Evolutionary conservation across 179 eudicot genomes (phyloP).

Genomic region (Gypsophila paniculata): DNA sequence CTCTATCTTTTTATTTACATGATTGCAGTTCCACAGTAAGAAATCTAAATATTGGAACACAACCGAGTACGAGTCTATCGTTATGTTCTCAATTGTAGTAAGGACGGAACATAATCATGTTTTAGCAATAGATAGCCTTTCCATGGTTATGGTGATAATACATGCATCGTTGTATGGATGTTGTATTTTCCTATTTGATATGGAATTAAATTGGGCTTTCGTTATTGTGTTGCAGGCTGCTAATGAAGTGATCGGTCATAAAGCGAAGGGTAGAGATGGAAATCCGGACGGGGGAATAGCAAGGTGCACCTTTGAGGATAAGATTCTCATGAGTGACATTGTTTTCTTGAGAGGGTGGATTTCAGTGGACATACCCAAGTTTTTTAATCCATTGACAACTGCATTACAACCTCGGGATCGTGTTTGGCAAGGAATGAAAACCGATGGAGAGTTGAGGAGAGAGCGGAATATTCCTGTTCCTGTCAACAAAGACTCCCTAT

Average conservation of each 20-base stretch:
- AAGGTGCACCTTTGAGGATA: slow-evolving; percentile 97
- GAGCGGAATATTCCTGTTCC: slow-evolving; percentile 63
- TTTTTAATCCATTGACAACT: slow-evolving; percentile 78
- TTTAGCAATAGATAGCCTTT: too few species aligned
- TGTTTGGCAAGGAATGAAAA: slow-evolving; percentile 86
- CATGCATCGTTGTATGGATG: too few species aligned
- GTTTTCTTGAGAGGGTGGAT: slow-evolving; percentile 87
- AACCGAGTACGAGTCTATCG: too few species aligned
- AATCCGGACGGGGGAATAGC: slow-evolving; percentile 80
- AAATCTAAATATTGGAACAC: too few species aligned
- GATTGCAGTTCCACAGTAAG: too few species aligned
- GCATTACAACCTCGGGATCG: slow-evolving; percentile 80
- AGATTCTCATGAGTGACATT: slow-evolving; percentile 85
- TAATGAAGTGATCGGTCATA: slow-evolving; percentile 71
- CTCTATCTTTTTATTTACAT: too few species aligned
- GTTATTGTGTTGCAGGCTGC: slow-evolving; percentile 75
- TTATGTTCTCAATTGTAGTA: too few species aligned
- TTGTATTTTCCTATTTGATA: too few species aligned
- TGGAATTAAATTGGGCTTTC: neutral
- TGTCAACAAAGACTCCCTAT: slow-evolving; percentile 71
- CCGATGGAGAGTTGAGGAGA: slow-evolving; percentile 74
- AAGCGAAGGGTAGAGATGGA: slow-evolving; percentile 48
- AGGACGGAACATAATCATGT: too few species aligned
- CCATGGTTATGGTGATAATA: too few species aligned
- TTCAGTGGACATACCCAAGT: slow-evolving; percentile 78